Conservation (phyloP, 495 filamentous ascomycete genomes). For the Rostrohypoxylon terebratum region DNA sequence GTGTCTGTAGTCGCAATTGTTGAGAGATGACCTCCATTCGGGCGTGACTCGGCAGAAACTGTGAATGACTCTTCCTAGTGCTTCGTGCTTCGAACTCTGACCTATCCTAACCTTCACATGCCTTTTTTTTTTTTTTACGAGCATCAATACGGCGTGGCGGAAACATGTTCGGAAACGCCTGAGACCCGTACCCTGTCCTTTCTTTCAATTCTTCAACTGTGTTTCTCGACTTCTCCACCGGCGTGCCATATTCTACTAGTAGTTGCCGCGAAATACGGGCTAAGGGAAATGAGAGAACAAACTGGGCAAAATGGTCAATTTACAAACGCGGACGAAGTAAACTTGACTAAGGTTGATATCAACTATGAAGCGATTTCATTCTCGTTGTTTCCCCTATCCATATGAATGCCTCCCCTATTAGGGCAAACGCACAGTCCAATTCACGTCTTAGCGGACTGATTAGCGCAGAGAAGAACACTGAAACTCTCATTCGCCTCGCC, state of each 20-base stretch:
- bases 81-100: constrained; percentile 17
- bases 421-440: background rate
- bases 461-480: constrained; percentile 22
- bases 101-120: constrained; percentile 31
- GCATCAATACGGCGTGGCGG: constrained; percentile 23
- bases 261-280: constrained; percentile 8
- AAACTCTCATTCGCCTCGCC: constrained; percentile 5
- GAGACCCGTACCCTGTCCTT: constrained; percentile 12
- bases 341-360: background rate
- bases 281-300: constrained; percentile 26
- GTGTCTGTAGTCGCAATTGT: constrained; percentile 1
- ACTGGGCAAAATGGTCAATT: constrained; percentile 11
- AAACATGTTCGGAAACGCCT: constrained; percentile 13
- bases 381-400: too few relatives aligned
- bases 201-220: constrained; percentile 16
- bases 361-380: constrained; percentile 13
- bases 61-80: constrained; percentile 14
- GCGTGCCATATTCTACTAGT: constrained; percentile 8
- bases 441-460: constrained; percentile 19
- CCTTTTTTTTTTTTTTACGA: constrained; percentile 10
- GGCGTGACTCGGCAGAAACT: constrained; percentile 23
- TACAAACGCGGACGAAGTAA: constrained; percentile 10
- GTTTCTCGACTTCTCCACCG: constrained; percentile 43
- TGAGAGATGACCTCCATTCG: constrained; percentile 7
- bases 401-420: too few relatives aligned